These are phyloP conservation scores for Ogataea haglerorum DNA, from an alignment of 805 yeast genomes.

Conservation along the genomic window DNA sequence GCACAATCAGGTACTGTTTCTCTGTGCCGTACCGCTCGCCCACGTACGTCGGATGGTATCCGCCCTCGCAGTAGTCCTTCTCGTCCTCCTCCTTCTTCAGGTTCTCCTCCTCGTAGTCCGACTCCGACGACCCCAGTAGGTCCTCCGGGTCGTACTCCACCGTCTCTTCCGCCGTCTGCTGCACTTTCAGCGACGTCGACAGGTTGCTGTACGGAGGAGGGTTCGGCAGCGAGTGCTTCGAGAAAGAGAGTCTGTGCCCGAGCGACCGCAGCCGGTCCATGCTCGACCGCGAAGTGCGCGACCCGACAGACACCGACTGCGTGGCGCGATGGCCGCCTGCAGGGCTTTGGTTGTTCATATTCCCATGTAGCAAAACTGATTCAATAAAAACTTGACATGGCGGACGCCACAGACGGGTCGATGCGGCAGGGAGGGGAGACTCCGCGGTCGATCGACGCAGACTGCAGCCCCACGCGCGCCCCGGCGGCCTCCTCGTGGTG, in stretches of 20 bases:
- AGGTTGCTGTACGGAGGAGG: constrained; percentile 19
- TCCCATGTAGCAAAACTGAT: constrained; percentile 1
- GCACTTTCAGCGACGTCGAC: constrained; percentile 21
- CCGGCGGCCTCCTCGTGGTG: too few relatives aligned
- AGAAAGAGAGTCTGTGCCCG: constrained; percentile 28
- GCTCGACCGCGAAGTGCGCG: constrained; percentile 13
- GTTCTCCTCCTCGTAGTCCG: constrained; percentile 25
- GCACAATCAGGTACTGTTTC: constrained; percentile 43
- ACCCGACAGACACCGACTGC: constrained; percentile 3
- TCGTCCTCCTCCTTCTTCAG: constrained; percentile 46
- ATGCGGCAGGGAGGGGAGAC: too few relatives aligned
- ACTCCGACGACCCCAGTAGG: constrained; percentile 24
- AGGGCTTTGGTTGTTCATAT: constrained; percentile 4
- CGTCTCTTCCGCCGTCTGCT: background rate
- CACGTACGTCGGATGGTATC: constrained; percentile 59
- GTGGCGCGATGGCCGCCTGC: constrained; percentile 1
- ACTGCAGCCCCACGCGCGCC: too few relatives aligned
- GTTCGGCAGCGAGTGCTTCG: constrained; percentile 23
- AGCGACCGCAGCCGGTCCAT: constrained; percentile 20
- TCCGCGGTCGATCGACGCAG: too few relatives aligned
- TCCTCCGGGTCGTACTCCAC: constrained; percentile 24
- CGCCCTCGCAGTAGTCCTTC: constrained; percentile 55
- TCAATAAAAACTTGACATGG: background rate
- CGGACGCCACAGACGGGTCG: background rate
- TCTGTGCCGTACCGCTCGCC: constrained; percentile 51